A percentile compares a stretch with the other conserved stretches of the same genome.
phyloP scores from a whole-genome alignment of 305 asterid genomes.

The Rubia tinctorum region DNA sequence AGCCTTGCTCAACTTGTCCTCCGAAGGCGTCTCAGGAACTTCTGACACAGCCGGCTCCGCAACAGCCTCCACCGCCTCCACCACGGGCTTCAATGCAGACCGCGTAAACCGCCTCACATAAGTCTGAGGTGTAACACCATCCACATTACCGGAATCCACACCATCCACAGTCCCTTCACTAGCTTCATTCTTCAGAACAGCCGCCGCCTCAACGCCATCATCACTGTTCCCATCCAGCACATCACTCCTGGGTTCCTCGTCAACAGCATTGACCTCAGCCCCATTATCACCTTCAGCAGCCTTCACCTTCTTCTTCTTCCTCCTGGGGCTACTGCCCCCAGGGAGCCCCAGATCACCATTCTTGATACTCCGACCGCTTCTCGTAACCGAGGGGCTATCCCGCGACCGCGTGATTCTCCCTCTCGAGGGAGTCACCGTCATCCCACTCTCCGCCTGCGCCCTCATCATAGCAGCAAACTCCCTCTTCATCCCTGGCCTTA shows the following conservation, averaged over 20 bases:
- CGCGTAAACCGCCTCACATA: conserved; percentile 55
- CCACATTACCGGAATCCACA: conserved; percentile 4
- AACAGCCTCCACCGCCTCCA: conserved; percentile 19
- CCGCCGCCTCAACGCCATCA: not conserved
- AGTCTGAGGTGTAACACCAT: conserved; percentile 24
- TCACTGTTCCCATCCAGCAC: conserved; percentile 32
- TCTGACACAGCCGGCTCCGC: conserved; percentile 29
- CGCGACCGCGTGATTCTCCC: conserved; percentile 77
- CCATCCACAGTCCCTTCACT: conserved; percentile 16
- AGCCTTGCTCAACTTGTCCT: conserved; percentile 78
- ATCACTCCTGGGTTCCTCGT: conserved; percentile 29
- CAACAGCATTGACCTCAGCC: conserved; percentile 11
- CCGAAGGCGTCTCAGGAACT: conserved; percentile 36
- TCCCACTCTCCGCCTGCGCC: conserved; percentile 53
- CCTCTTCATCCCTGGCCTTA: conserved; percentile 79
- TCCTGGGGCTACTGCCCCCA: conserved; percentile 15
- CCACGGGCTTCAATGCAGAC: conserved; percentile 32
- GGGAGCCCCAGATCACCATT: conserved; percentile 5
- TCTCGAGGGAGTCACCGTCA: conserved; percentile 29
- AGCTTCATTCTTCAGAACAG: conserved; percentile 5
- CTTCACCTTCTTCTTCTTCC: conserved; percentile 31
- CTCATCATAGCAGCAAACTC: conserved; percentile 82
- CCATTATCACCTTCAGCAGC: conserved; percentile 7
- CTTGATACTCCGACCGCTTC: conserved; percentile 20
- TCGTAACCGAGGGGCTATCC: conserved; percentile 25